Percentiles rank a stretch among this genome's conserved stretches.
Conservation (phyloP, 2,329 filamentous ascomycete genomes). For the Cryphonectria naterciae region DNA sequence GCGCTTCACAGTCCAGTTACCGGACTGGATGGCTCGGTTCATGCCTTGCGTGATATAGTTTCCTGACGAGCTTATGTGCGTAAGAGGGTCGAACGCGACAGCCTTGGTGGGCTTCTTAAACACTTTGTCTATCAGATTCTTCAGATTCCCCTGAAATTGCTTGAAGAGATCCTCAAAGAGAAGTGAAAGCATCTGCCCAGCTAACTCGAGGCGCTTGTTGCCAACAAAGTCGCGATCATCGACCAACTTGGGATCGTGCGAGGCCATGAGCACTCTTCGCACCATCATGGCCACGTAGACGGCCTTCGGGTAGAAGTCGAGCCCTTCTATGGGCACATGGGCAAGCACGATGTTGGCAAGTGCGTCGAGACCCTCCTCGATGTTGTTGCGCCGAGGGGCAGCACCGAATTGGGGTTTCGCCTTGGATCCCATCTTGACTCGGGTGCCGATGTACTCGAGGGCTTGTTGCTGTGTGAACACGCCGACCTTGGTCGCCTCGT, state of each 20-base stretch:
- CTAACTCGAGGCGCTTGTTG: slow-evolving; percentile 94
- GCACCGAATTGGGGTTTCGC: slow-evolving; percentile 57
- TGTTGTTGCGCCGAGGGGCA: slow-evolving; percentile 73
- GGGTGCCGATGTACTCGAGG: slow-evolving; percentile 84
- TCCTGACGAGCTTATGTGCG: slow-evolving; percentile 82
- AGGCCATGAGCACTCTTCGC: slow-evolving; percentile 91
- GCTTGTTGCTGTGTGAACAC: slow-evolving; percentile 95
- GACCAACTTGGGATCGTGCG: slow-evolving; percentile 84
- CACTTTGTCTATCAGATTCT: slow-evolving; percentile 92
- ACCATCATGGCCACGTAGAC: slow-evolving; percentile 98
- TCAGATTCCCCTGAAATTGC: slow-evolving; percentile 86
- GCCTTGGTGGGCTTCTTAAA: slow-evolving; percentile 92
- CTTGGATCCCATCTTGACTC: slow-evolving; percentile 84
- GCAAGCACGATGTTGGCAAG: slow-evolving; percentile 92
- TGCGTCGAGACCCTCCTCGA: slow-evolving; percentile 91
- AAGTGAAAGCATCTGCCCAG: slow-evolving; percentile 89
- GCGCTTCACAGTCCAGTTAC: slow-evolving; percentile 96
- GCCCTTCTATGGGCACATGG: slow-evolving; percentile 86
- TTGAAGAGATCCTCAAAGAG: slow-evolving; percentile 99
- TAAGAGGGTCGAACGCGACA: slow-evolving; percentile 83
- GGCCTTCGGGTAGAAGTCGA: slow-evolving; percentile 96
- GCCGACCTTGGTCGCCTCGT: slow-evolving; percentile 81
- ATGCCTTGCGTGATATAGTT: slow-evolving; percentile 90
- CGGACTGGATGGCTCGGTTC: slow-evolving; percentile 94
- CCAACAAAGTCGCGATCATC: slow-evolving; percentile 98